These are phyloP conservation scores for Elsinoe australis DNA, from an alignment of 2,329 filamentous ascomycete genomes.

Conservation along the genomic window DNA sequence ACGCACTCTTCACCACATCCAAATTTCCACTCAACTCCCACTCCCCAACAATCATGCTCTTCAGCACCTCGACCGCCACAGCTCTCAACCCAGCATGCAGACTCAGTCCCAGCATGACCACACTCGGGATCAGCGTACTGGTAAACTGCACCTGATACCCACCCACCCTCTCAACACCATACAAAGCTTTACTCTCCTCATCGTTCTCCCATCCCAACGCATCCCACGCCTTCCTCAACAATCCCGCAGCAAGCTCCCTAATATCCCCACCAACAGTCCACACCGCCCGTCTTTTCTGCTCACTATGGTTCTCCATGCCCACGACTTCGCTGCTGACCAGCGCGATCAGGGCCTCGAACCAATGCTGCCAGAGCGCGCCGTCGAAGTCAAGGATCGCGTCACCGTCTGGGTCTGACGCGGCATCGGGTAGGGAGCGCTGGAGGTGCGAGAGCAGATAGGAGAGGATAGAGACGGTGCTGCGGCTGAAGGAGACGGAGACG, in stretches of 20 bases:
- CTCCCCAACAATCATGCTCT: constrained; percentile 97
- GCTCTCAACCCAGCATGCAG: constrained; percentile 84
- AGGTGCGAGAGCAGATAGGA: constrained; percentile 39
- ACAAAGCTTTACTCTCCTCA: constrained; percentile 58
- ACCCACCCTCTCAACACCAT: constrained; percentile 75
- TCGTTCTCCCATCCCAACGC: constrained; percentile 94
- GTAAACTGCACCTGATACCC: constrained; percentile 99
- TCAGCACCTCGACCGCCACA: constrained; percentile 86
- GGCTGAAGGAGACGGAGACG: constrained; percentile 58
- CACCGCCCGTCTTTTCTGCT: constrained; percentile 90
- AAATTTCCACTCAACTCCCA: constrained; percentile 94
- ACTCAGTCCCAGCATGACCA: constrained; percentile 88
- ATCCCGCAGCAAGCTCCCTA: constrained; percentile 77
- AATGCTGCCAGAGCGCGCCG: constrained; percentile 86
- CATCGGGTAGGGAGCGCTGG: constrained; percentile 80
- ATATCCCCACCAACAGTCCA: constrained; percentile 99
- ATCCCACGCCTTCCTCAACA: constrained; percentile 82
- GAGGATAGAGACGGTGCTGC: constrained; percentile 19
- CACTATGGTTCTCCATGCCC: constrained; percentile 89
- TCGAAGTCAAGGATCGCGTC: constrained; percentile 56
- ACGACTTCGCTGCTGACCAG: constrained; percentile 83
- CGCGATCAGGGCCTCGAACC: constrained; percentile 81
- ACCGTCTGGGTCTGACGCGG: constrained; percentile 69
- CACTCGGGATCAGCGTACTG: constrained; percentile 79
- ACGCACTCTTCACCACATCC: constrained; percentile 84